Evolutionary conservation across 1,284 basidiomycete genomes (phyloP).

Genomic region (Papiliotrema flavescens): DNA sequence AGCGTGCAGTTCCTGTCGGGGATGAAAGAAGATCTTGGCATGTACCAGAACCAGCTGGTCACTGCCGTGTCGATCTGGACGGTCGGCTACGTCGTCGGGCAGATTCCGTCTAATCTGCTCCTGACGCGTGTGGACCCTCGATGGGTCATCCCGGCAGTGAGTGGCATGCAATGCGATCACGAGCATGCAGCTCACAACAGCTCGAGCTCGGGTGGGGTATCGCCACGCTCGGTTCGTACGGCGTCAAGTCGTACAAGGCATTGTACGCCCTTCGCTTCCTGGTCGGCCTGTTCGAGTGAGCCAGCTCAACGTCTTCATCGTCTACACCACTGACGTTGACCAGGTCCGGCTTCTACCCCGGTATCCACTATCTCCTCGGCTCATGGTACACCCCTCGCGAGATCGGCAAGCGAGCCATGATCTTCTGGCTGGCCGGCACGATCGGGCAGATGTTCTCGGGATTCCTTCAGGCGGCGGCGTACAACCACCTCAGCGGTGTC

Average conservation of each 20-base stretch:
- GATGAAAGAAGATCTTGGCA: slow-evolving; percentile 71
- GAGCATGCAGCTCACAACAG: slow-evolving; percentile 4
- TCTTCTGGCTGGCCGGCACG: slow-evolving; percentile 37
- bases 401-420: slow-evolving; percentile 37
- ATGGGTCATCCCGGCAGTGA: slow-evolving; percentile 28
- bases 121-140: slow-evolving; percentile 39
- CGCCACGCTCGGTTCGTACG: slow-evolving; percentile 32
- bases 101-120: slow-evolving; percentile 39
- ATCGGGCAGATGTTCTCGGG: slow-evolving; percentile 37
- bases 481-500: slow-evolving; percentile 34
- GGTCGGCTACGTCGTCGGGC: slow-evolving; percentile 38
- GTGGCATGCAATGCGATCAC: slow-evolving; percentile 1
- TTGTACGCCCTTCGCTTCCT: slow-evolving; percentile 34
- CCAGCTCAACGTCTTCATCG: not conserved
- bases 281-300: slow-evolving; percentile 32
- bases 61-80: slow-evolving; percentile 37
- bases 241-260: slow-evolving; percentile 19
- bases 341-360: slow-evolving; percentile 39
- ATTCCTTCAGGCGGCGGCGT: slow-evolving; percentile 40
- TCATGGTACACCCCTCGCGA: slow-evolving; percentile 41
- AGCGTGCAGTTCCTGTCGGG: slow-evolving; percentile 56
- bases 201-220: slow-evolving; percentile 41
- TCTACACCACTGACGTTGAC: slow-evolving; percentile 10
- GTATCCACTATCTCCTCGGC: slow-evolving; percentile 34
- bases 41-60: slow-evolving; percentile 61